Percentiles rank a stretch among this genome's conserved stretches.
Conservation (phyloP, 148 eudicot genomes). For the Arbutus unedo region DNA sequence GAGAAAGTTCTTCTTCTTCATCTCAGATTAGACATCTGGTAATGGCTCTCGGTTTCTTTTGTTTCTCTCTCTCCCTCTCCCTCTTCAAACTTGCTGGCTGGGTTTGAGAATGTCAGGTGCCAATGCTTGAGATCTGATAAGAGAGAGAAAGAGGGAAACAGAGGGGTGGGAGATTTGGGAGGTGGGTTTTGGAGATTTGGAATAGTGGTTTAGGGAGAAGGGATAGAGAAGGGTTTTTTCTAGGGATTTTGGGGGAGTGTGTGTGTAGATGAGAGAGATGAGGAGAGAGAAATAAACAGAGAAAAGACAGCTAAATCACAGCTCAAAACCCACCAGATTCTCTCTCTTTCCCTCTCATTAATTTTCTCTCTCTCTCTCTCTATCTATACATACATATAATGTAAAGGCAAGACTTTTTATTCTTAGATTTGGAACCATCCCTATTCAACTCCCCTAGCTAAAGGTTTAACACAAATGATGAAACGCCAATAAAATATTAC, state of each 20-base stretch:
- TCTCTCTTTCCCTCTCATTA: conserved; percentile 9
- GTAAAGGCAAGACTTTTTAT: neutral
- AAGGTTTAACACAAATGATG: conserved; percentile 5
- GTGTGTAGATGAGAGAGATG: conserved; percentile 8
- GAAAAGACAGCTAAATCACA: conserved; percentile 85
- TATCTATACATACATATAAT: no score
- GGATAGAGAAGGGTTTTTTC: conserved; percentile 28
- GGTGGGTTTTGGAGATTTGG: conserved; percentile 1
- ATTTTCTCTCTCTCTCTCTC: neutral
- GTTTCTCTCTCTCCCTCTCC: neutral
- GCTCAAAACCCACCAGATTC: conserved; percentile 82
- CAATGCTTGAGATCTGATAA: conserved; percentile 22
- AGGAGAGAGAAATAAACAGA: conserved; percentile 21
- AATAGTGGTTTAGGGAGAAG: conserved; percentile 19
- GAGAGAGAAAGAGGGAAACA: neutral
- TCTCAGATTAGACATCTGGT: conserved; percentile 40
- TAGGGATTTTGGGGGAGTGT: conserved; percentile 36
- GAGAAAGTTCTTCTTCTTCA: conserved; percentile 32
- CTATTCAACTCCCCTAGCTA: conserved; percentile 10
- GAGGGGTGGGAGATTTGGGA: conserved; percentile 7
- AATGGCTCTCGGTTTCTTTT: neutral
- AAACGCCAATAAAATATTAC: neutral
- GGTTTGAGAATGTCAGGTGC: conserved; percentile 13
- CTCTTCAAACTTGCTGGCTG: neutral
- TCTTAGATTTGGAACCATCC: neutral